phyloP scores from a whole-genome alignment of 1,139 yeast genomes.

The Suhomyces panamericanus region DNA sequence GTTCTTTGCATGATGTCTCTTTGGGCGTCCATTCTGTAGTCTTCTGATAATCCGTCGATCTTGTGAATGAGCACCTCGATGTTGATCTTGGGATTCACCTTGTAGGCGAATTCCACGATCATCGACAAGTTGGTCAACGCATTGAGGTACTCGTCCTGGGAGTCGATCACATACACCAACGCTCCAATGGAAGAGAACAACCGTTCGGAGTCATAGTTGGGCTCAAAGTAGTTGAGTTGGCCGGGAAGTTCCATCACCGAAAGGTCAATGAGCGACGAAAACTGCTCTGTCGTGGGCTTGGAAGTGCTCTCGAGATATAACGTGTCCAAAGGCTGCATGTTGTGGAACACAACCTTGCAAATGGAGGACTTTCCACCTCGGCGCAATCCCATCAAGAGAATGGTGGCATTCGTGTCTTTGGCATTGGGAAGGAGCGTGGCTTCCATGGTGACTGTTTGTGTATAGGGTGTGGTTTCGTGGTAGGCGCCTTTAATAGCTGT shows the following conservation, averaged over 20 bases:
- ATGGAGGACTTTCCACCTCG: slow-evolving; percentile 85
- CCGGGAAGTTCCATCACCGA: slow-evolving; percentile 98
- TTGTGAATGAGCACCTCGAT: slow-evolving; percentile 93
- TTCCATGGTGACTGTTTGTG: slow-evolving; percentile 26
- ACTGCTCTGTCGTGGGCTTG: slow-evolving; percentile 79
- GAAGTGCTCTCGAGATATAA: slow-evolving; percentile 87
- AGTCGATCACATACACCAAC: slow-evolving; percentile 88
- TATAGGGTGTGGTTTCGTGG: background rate
- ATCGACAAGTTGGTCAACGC: slow-evolving; percentile 86
- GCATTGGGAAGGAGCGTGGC: slow-evolving; percentile 33
- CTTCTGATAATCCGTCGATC: slow-evolving; percentile 93
- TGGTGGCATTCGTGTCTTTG: slow-evolving; percentile 63
- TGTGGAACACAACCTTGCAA: slow-evolving; percentile 92
- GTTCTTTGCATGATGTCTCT: slow-evolving; percentile 95
- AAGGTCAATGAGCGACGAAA: slow-evolving; percentile 76
- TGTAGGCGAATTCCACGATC: slow-evolving; percentile 85
- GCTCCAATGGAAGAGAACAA: slow-evolving; percentile 88
- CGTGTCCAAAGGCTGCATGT: slow-evolving; percentile 95
- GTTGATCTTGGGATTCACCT: slow-evolving; percentile 81
- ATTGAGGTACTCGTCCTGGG: slow-evolving; percentile 91
- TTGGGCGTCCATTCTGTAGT: slow-evolving; percentile 90
- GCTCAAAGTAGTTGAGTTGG: slow-evolving; percentile 85
- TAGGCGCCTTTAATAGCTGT: too few species aligned
- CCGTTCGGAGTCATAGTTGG: slow-evolving; percentile 74
- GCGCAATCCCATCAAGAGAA: slow-evolving; percentile 83